These are phyloP conservation scores for Cladophialophora bantiana DNA, from an alignment of 2,329 filamentous ascomycete species.

Conservation along the genomic window DNA sequence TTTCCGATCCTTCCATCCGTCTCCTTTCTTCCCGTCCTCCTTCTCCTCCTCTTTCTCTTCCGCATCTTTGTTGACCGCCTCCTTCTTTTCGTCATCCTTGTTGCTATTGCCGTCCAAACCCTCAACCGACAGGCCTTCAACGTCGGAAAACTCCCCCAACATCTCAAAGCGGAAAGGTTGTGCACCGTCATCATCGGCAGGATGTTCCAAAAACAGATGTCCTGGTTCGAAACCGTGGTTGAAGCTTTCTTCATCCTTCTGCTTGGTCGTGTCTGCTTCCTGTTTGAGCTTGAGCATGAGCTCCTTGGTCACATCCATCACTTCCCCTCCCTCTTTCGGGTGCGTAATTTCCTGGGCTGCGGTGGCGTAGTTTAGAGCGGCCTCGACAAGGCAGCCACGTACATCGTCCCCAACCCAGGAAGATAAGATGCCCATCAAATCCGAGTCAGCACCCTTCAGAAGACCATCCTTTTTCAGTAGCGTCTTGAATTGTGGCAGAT, in stretches of 20 bases:
- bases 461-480: constrained; percentile 30
- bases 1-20: constrained; percentile 9
- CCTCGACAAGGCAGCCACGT: constrained; percentile 33
- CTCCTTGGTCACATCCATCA: constrained; percentile 28
- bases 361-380: constrained; percentile 32
- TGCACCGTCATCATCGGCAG: constrained; percentile 4
- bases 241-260: constrained; percentile 6
- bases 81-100: constrained; percentile 21
- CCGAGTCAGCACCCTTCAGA: constrained; percentile 27
- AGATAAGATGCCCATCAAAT: constrained; percentile 29
- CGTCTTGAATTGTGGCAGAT: constrained; percentile 34
- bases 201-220: constrained; percentile 6
- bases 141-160: constrained; percentile 17
- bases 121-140: constrained; percentile 14
- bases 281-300: constrained; percentile 22
- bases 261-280: constrained; percentile 4
- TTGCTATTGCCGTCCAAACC: not conserved
- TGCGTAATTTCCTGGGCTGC: constrained; percentile 23
- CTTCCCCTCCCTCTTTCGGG: constrained; percentile 23
- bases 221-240: not conserved
- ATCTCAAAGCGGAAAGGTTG: constrained; percentile 5
- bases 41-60: constrained; percentile 7
- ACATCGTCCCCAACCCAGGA: constrained; percentile 37
- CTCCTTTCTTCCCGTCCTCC: constrained; percentile 1
- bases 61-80: constrained; percentile 6